These are phyloP conservation scores for Solanum clarkiae DNA, from an alignment of 257 asterid species.

Conservation along the genomic window DNA sequence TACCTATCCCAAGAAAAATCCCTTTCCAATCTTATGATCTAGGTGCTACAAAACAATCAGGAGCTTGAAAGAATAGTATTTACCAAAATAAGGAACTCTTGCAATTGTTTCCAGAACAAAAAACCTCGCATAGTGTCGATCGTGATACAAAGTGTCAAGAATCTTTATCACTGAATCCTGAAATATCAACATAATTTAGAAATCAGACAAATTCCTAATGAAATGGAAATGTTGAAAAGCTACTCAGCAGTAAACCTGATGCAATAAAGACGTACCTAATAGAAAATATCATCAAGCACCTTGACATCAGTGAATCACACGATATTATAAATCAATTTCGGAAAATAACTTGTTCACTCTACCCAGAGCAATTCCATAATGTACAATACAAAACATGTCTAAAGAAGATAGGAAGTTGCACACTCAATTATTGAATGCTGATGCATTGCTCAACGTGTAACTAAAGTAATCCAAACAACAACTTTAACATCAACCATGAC, in stretches of 20 bases:
- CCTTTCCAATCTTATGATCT: background rate
- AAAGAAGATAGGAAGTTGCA: background rate
- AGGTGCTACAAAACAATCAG: background rate
- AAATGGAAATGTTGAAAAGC: background rate
- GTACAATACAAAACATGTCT: background rate
- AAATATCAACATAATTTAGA: conserved; percentile 5
- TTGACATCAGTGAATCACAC: background rate
- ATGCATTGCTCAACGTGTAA: background rate
- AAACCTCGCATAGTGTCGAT: conserved; percentile 82
- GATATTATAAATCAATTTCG: background rate
- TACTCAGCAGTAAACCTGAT: background rate
- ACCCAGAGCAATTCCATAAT: background rate
- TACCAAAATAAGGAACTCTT: conserved; percentile 97
- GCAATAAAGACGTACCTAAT: background rate
- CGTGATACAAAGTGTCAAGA: conserved; percentile 74
- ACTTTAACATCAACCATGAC: background rate
- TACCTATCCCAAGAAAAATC: background rate
- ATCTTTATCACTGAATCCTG: conserved; percentile 91
- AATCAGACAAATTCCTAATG: background rate
- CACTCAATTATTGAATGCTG: background rate
- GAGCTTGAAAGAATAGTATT: conserved; percentile 2
- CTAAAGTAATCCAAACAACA: background rate
- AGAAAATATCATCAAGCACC: background rate
- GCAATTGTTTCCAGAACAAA: conserved; percentile 97
- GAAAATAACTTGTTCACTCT: background rate